Base-by-base conservation (phyloP, 139 green algal genomes). In the Haematococcus lacustris region DNA sequence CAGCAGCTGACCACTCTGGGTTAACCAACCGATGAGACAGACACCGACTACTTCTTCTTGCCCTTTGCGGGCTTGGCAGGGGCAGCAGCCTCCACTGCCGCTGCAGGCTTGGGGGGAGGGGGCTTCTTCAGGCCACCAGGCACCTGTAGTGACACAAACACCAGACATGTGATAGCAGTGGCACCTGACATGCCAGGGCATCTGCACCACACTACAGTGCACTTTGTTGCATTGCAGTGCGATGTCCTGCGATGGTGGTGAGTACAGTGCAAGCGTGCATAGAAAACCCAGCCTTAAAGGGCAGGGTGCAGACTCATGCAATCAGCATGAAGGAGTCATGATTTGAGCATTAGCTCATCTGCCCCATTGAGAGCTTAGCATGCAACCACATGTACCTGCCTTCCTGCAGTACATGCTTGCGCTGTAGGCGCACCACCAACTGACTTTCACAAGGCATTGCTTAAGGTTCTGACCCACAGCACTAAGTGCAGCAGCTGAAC, bases 41-140 rank as follows among this genome's bases (percentile, higher is more conserved):
- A n/a, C 53, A 63, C 53, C 53, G 53, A 26, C 32, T 80, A 86
- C 82, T 87, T 85, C 82, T 87, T 87, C 82, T 87, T 87, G 81
- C 81, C 81, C 77, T 83, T 83, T 53, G 50, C 73, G 37, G 68
- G 73, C 39, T 71, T 66, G 57, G 70, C 53, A 39, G 53, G 73
- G 35, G 77, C 68, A 70, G 78, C 64, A 34, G 69, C 34, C 9
- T 70, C 63, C 25, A 64, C 68, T 23, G 68, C 68, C 1, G 75
- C 60, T 26, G 75, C 61, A 37, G 75, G 41, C n/a, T 69, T 59
- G 39, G 67, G 67, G 5, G 40, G 28, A 7, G 43, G 43, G n/a
- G n/a, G n/a, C n/a, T n/a, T n/a, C 40, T 61, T 61, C 67, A 65
- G 63, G 40, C 43, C 67, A 47, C 67, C 43, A 33, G 41, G 67